A percentile compares a stretch with the other conserved stretches of the same genome.
phyloP scores from a whole-genome alignment of 1,284 basidiomycete species.

The Cutaneotrichosporon cyanovorans region DNA sequence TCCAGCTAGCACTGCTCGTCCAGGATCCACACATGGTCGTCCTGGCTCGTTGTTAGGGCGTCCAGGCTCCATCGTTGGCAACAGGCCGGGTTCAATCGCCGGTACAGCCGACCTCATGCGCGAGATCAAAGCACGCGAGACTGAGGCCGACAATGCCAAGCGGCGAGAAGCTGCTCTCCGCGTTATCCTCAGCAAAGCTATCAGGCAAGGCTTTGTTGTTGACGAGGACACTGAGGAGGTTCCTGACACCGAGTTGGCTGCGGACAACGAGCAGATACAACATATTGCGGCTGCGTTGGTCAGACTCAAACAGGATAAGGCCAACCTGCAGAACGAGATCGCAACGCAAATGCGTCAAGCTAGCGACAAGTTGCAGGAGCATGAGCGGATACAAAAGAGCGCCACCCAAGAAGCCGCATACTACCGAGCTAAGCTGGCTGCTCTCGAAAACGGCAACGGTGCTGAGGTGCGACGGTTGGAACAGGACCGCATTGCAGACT shows the following conservation, averaged over 20 bases:
- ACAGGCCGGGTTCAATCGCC: constrained; percentile 44
- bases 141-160: constrained; percentile 68
- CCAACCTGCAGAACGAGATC: constrained; percentile 38
- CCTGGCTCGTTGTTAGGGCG: constrained; percentile 11
- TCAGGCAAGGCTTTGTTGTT: constrained; percentile 72
- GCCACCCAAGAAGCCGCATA: constrained; percentile 93
- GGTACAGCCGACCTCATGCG: constrained; percentile 65
- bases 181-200: constrained; percentile 68
- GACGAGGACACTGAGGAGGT: constrained; percentile 47
- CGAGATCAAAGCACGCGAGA: constrained; percentile 70
- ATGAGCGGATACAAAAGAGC: constrained; percentile 67
- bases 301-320: constrained; percentile 61
- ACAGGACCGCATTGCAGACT: constrained; percentile 65
- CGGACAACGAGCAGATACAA: constrained; percentile 27
- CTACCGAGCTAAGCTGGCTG: constrained; percentile 86
- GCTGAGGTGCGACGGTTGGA: constrained; percentile 66
- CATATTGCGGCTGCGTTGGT: constrained; percentile 61
- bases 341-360: constrained; percentile 49
- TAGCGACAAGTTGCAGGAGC: constrained; percentile 70
- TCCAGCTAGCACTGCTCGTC: constrained; percentile 45
- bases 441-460: constrained; percentile 66
- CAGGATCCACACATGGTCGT: constrained; percentile 8
- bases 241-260: constrained; percentile 3
- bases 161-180: constrained; percentile 81
- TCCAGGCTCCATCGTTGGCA: constrained; percentile 30